Percentiles rank a stretch among this genome's conserved stretches.
These are phyloP conservation scores for Trametes elegans DNA, from an alignment of 768 basidiomycete species.

Conservation along the genomic window DNA sequence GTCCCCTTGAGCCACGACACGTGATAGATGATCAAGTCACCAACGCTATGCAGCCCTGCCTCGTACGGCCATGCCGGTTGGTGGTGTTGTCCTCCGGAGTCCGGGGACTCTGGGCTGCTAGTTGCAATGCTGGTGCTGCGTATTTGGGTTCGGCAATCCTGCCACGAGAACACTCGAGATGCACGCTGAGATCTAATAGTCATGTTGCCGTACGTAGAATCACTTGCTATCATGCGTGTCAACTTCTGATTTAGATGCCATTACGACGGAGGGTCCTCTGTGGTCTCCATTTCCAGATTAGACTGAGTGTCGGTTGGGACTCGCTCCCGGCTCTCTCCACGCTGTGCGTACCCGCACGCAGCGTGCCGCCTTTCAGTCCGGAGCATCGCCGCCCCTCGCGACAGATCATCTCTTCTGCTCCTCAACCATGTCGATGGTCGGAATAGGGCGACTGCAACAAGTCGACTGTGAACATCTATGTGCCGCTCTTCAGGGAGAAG, in stretches of 20 bases:
- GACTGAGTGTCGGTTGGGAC: slow-evolving; percentile 4
- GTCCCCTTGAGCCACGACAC: slow-evolving; percentile 11
- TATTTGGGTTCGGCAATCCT: slow-evolving; percentile 3
- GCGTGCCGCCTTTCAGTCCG: slow-evolving; percentile 7
- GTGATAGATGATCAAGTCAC: slow-evolving; percentile 18
- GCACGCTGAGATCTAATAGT: slow-evolving; percentile 2
- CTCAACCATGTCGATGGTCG: slow-evolving; percentile 9
- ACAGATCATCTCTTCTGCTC: slow-evolving; percentile 32
- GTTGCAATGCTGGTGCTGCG: background rate
- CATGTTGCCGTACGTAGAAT: slow-evolving; percentile 9
- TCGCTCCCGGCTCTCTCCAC: background rate
- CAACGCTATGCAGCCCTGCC: slow-evolving; percentile 18
- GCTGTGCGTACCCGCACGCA: background rate
- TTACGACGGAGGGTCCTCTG: slow-evolving; percentile 9
- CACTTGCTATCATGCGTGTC: slow-evolving; percentile 15
- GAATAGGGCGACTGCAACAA: background rate
- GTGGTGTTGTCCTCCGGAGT: no score
- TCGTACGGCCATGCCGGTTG: slow-evolving; percentile 1
- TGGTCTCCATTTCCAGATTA: slow-evolving; percentile 11
- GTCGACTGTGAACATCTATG: slow-evolving; percentile 5
- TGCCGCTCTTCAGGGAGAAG: slow-evolving; percentile 3
- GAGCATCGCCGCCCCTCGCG: slow-evolving; percentile 33
- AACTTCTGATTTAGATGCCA: slow-evolving; percentile 17
- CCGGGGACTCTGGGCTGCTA: no score
- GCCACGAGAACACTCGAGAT: slow-evolving; percentile 11